phyloP scores from a whole-genome alignment of 495 filamentous ascomycete species.

The Letharia lupina region DNA sequence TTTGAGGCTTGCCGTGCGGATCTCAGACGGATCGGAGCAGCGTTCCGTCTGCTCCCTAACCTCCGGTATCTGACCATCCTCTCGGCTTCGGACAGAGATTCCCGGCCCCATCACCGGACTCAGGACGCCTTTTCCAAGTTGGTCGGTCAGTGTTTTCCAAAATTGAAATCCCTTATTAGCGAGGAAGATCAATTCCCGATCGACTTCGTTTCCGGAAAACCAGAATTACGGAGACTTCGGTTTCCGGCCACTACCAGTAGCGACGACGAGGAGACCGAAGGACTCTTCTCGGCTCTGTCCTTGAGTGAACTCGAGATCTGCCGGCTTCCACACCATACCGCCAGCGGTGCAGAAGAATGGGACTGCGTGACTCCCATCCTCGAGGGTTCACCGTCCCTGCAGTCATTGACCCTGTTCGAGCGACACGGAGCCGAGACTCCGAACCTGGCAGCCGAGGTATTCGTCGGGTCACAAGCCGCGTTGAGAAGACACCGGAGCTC shows the following conservation, averaged over 20 bases:
- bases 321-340: slow-evolving; percentile 15
- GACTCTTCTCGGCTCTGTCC: slow-evolving; percentile 14
- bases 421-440: slow-evolving; percentile 10
- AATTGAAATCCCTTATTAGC: slow-evolving; percentile 15
- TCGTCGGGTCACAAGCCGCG: slow-evolving; percentile 6
- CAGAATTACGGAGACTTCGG: slow-evolving; percentile 20
- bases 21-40: slow-evolving; percentile 15
- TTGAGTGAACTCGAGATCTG: slow-evolving; percentile 21
- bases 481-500: slow-evolving; percentile 17
- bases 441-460: slow-evolving; percentile 13
- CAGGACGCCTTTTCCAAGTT: slow-evolving; percentile 20
- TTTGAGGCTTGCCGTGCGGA: slow-evolving; percentile 24
- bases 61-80: slow-evolving; percentile 24
- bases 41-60: slow-evolving; percentile 17
- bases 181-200: slow-evolving; percentile 16
- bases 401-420: slow-evolving; percentile 16
- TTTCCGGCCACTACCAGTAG: slow-evolving; percentile 20
- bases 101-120: slow-evolving; percentile 18
- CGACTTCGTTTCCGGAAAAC: slow-evolving; percentile 17
- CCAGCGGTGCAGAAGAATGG: slow-evolving; percentile 11
- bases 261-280: slow-evolving; percentile 12
- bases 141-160: slow-evolving; percentile 20
- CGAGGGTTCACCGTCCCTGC: slow-evolving; percentile 1
- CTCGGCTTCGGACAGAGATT: slow-evolving; percentile 13
- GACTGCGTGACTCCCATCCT: slow-evolving; percentile 14